A percentile compares a stretch with the other conserved stretches of the same genome.
phyloP scores from a whole-genome alignment of 225 moss, liverwort and hornwort species.

The Physcomitrellopsis africana region DNA sequence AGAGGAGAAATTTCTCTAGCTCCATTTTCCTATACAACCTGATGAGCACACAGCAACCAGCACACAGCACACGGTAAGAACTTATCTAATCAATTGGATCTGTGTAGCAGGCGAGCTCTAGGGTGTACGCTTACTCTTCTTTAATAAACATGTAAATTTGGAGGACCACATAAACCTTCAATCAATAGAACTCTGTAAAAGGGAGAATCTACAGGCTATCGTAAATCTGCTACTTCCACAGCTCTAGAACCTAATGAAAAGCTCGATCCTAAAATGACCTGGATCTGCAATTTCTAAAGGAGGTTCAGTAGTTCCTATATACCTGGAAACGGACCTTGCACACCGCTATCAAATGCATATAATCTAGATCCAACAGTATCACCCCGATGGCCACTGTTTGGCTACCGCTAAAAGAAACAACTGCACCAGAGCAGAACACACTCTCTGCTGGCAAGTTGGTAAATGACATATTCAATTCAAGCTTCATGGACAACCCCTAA shows the following conservation, averaged over 20 bases:
- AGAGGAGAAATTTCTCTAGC: too few species aligned
- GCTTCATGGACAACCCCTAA: conserved; percentile 11
- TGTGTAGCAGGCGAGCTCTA: too few species aligned
- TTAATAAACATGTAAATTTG: too few species aligned
- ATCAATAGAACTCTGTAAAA: too few species aligned
- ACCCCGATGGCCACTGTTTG: conserved; percentile 25
- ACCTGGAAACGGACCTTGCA: conserved; percentile 1
- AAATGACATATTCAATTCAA: background rate
- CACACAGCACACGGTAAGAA: too few species aligned
- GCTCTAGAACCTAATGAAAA: background rate
- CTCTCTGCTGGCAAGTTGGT: conserved; percentile 15
- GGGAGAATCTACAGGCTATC: background rate
- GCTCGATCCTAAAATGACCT: background rate
- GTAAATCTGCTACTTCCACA: conserved; percentile 16
- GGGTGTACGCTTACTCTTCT: too few species aligned
- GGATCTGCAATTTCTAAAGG: conserved; percentile 22
- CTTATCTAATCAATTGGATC: too few species aligned
- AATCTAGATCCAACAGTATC: conserved; percentile 19
- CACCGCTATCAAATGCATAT: conserved; percentile 24
- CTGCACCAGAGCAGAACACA: conserved; percentile 16
- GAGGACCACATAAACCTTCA: too few species aligned
- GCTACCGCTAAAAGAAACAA: conserved; percentile 5
- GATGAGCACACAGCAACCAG: too few species aligned
- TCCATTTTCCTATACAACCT: too few species aligned
- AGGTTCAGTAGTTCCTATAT: conserved; percentile 30